Evolutionary conservation across 768 basidiomycete genomes (phyloP), one percentile per base, ranked within the genome.

Genomic region (Pholiota microspora): DNA sequence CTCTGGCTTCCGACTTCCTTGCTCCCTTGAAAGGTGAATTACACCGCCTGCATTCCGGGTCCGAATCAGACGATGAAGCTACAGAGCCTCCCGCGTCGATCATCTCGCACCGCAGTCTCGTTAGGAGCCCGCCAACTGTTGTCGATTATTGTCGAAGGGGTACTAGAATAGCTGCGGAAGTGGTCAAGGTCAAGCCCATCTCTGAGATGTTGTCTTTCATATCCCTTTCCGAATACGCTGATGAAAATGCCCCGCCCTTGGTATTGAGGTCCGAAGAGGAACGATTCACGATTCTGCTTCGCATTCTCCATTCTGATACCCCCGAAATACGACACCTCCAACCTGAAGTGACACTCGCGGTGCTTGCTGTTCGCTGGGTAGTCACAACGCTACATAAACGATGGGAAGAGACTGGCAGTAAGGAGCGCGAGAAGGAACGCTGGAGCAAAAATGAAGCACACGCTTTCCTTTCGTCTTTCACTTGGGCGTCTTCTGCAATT

Each of bases 121-220:
- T 59, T 10, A 49, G 51, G 18, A 64, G 52, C 18, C 67, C 62
- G 24, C 64, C 68, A 9, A 61, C 63, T 3, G 65, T 81, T 24
- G 69, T 66, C 5, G 89, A 92, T 58, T 86, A 89, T 57, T 64
- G 88, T 42, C 81, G 90, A 32, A 83, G 86, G 12, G 90, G 89
- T 15, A 80, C 81, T 2, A 77, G 87, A 47, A 73, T 91, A 57
- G 79, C 79, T 4, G 61, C 78, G 13, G 88, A 90, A 60, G 71
- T 73, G 13, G 74, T 89, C n/a, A 53, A 46, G 0, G 82, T 89
- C 3, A 74, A 71, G 15, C 62, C 80, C 9, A 61, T 91, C 12
- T 55, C 70, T 35, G 73, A 77, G 9, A 66, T 89, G 15, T 67
- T 88, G 16, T 58, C 65, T n/a, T 69, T 71, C 1, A 67, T 78